These are phyloP conservation scores for Botrytis deweyae DNA, from an alignment of 2,329 filamentous ascomycete species.

Conservation along the genomic window DNA sequence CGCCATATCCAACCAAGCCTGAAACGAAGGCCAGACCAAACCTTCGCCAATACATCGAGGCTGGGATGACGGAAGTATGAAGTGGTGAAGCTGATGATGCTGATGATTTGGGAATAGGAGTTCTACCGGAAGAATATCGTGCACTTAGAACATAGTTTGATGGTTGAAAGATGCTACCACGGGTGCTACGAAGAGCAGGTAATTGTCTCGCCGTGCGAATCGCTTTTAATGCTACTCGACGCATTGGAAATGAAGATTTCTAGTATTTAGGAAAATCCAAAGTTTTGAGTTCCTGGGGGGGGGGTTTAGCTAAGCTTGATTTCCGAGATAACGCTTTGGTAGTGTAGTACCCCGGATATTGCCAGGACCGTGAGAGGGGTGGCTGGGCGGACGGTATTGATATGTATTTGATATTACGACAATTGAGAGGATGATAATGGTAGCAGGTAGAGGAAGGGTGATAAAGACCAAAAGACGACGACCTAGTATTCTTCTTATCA, in stretches of 20 bases:
- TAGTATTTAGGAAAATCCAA: conserved; percentile 4
- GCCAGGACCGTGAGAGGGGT: conserved; percentile 8
- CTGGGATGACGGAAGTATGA: conserved; percentile 33
- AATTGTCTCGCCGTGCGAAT: conserved; percentile 66
- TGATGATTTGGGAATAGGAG: conserved; percentile 20
- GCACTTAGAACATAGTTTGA: conserved; percentile 47
- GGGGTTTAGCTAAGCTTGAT: conserved; percentile 22
- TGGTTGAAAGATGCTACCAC: conserved; percentile 44
- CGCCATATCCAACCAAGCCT: conserved; percentile 68
- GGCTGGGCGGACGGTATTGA: too few relatives aligned
- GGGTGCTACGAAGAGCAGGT: conserved; percentile 57
- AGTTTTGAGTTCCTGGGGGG: conserved; percentile 11
- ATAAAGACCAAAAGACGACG: background rate
- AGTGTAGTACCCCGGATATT: conserved; percentile 14
- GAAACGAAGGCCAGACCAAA: conserved; percentile 66
- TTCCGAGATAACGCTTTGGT: conserved; percentile 18
- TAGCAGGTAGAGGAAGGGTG: background rate
- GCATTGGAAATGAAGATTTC: conserved; percentile 55
- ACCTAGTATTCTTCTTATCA: background rate
- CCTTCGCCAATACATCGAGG: conserved; percentile 73
- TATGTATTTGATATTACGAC: too few relatives aligned
- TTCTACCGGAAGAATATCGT: conserved; percentile 44
- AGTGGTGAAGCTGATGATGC: conserved; percentile 31
- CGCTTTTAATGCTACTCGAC: conserved; percentile 67
- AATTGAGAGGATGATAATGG: background rate